phyloP scores from a whole-genome alignment of 179 eudicot genomes.

The Patellifolia procumbens region DNA sequence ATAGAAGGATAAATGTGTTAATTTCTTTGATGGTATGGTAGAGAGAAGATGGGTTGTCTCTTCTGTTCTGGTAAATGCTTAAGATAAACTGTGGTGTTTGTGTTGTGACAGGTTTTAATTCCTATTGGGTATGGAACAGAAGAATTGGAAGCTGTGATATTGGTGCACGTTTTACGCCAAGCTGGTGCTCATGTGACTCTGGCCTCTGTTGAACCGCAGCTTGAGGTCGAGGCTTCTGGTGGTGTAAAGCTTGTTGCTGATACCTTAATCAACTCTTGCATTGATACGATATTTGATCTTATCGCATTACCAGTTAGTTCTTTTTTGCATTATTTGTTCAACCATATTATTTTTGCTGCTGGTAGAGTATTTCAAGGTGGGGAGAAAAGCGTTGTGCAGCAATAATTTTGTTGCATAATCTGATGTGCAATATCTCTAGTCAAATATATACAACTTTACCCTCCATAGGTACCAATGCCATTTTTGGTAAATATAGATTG shows the following conservation, averaged over 20 bases:
- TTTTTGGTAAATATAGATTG: neutral
- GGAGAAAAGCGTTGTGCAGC: neutral
- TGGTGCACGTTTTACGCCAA: constrained; percentile 71
- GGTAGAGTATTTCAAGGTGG: neutral
- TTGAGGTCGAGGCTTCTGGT: constrained; percentile 71
- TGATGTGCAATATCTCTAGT: neutral
- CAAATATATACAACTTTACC: neutral
- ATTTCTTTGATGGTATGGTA: neutral
- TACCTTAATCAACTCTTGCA: constrained; percentile 58
- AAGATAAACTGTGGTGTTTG: neutral
- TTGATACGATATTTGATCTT: constrained; percentile 67
- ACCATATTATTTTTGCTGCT: constrained; percentile 1
- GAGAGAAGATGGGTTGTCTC: neutral
- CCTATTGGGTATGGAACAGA: constrained; percentile 95
- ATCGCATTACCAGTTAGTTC: constrained; percentile 80
- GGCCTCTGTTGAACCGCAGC: constrained; percentile 86
- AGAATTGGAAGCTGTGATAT: constrained; percentile 89
- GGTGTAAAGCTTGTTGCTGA: constrained; percentile 85
- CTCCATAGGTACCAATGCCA: neutral
- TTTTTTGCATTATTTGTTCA: neutral
- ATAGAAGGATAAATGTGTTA: neutral
- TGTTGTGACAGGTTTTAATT: constrained; percentile 61
- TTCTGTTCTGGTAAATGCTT: neutral
- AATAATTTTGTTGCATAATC: neutral
- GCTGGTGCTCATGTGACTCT: constrained; percentile 82